Base-by-base conservation (phyloP, 1,139 yeast species). In the Pichia sp. region DNA sequence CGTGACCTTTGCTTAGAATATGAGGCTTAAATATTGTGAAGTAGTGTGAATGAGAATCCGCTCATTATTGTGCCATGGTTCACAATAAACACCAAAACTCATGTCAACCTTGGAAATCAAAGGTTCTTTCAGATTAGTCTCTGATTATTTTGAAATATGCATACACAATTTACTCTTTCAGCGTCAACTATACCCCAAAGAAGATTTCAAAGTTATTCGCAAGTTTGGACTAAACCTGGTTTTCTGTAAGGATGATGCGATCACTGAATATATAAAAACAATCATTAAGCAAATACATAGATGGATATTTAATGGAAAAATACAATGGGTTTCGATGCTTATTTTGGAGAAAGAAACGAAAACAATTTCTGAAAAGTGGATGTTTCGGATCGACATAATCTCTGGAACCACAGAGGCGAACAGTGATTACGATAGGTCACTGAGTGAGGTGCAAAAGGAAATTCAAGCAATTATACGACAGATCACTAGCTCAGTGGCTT, bases 101-200 rank as follows among this genome's bases (percentile, higher is more conserved):
- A n/a, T 18, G 10, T 26, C 25, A 24, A 28, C 40, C 8, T 59
- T 84, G 25, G 77, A 88, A 1, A 66, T 85, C 36, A 79, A 79
- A 53, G 95, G 95, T 5, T 83, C 94, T 0, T 77, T 91, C 28
- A 77, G 80, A 49, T 69, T 75, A 1, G 86, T 86, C 1, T 76
- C 91, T 2, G 95, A 88, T 62, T 88, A 84, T 63, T 88, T 88
- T 56, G 83, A 84, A 54, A 85, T 77, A 57, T 77, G 89, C 44
- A 77, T 85, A 47, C 82, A 84, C 59, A 77, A 81, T 45, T 84
- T 89, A 26, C 70, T 89, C 6, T 89, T 83, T 60, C 97, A 89
- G 59, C 66, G 97, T 41, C 95, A 95, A 0, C 81, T 89, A 31
- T 89, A 89, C 55, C 96, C 96, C 0, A 72, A 85, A 2, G 95